Percentiles rank a stretch among this genome's conserved stretches.
Conservation (phyloP, 2,329 filamentous ascomycete genomes). For the Fusarium denticulatum region DNA sequence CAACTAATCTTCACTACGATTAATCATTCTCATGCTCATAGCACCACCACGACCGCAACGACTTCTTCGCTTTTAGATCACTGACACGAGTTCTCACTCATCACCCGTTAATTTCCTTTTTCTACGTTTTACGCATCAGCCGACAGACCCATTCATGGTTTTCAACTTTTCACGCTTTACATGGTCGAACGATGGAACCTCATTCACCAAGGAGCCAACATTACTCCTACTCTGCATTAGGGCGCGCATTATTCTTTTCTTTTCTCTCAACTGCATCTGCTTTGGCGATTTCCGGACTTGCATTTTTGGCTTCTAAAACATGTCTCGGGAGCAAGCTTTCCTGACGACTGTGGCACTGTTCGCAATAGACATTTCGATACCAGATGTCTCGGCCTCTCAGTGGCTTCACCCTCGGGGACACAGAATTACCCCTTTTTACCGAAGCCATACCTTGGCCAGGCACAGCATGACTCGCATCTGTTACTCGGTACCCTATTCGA, state of each 20-base stretch:
- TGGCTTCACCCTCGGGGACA: conserved; percentile 8
- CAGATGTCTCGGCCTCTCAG: conserved; percentile 37
- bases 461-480: conserved; percentile 24
- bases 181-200: conserved; percentile 28
- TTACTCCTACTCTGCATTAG: conserved; percentile 29
- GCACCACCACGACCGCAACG: conserved; percentile 43
- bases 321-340: conserved; percentile 32
- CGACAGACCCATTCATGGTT: conserved; percentile 27
- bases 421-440: conserved; percentile 5
- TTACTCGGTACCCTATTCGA: conserved; percentile 31
- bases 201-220: conserved; percentile 32
- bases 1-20: conserved; percentile 29
- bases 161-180: conserved; percentile 34
- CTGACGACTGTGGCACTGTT: conserved; percentile 32
- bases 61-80: conserved; percentile 43
- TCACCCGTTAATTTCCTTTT: conserved; percentile 30
- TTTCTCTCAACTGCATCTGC: conserved; percentile 33
- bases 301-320: conserved; percentile 38
- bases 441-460: conserved; percentile 11
- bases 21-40: conserved; percentile 42
- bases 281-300: conserved; percentile 30
- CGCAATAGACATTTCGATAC: conserved; percentile 33
- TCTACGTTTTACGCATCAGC: conserved; percentile 39
- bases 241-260: conserved; percentile 36
- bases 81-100: conserved; percentile 38